phyloP scores from a whole-genome alignment of 257 asterid species.

The Ballota nigra region DNA sequence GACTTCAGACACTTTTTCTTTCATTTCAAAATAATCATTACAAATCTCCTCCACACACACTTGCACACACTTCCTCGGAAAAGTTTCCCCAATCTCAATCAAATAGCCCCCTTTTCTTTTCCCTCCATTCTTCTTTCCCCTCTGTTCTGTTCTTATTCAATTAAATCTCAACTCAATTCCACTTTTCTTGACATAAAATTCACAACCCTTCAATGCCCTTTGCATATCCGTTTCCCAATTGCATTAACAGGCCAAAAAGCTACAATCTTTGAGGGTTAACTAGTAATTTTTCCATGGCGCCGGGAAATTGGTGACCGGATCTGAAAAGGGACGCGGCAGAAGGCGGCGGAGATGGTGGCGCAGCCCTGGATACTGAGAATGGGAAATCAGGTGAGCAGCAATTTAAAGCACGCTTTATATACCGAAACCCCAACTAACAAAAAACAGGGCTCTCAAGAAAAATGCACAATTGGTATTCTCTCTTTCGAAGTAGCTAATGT shows the following conservation, averaged over 20 bases:
- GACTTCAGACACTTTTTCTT: slow-evolving; percentile 23
- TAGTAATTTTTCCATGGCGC: neutral
- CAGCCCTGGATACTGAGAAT: slow-evolving; percentile 74
- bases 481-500: slow-evolving; percentile 94
- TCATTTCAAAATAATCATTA: slow-evolving; percentile 24
- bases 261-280: slow-evolving; percentile 5
- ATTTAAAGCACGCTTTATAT: slow-evolving; percentile 64
- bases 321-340: slow-evolving; percentile 33
- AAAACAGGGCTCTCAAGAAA: slow-evolving; percentile 40
- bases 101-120: slow-evolving; percentile 14
- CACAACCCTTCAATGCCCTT: slow-evolving; percentile 13
- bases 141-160: slow-evolving; percentile 17
- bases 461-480: slow-evolving; percentile 58
- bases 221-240: neutral
- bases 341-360: slow-evolving; percentile 63
- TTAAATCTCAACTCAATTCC: slow-evolving; percentile 9
- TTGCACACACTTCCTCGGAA: slow-evolving; percentile 1
- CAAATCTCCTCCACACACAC: slow-evolving; percentile 3
- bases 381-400: slow-evolving; percentile 90
- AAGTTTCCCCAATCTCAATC: slow-evolving; percentile 18
- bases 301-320: slow-evolving; percentile 30
- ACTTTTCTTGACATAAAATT: slow-evolving; percentile 37
- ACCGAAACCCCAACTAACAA: slow-evolving; percentile 41
- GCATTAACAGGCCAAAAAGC: neutral
- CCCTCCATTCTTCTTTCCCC: slow-evolving; percentile 25